Evolutionary conservation across 1,284 basidiomycete species (phyloP).

Genomic region (Fomitopsis pinicola): DNA sequence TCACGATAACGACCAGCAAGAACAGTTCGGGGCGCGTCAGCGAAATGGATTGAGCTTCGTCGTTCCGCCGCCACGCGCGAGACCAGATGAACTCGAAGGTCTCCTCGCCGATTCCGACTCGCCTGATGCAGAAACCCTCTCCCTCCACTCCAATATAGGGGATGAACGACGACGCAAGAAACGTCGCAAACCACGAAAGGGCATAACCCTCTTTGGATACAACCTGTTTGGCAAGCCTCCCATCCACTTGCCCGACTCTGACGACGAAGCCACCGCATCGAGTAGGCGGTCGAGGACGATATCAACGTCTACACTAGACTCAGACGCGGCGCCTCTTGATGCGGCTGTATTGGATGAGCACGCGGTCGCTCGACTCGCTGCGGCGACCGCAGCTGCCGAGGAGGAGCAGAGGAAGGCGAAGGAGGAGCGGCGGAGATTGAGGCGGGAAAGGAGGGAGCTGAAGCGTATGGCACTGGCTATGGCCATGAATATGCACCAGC

Average conservation of each 20-base stretch:
- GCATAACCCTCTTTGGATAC: conserved; percentile 57
- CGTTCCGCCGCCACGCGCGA: conserved; percentile 36
- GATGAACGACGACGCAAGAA: conserved; percentile 28
- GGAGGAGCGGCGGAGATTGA: conserved; percentile 41
- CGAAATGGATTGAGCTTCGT: conserved; percentile 21
- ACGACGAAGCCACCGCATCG: conserved; percentile 31
- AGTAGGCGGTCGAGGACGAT: conserved; percentile 18
- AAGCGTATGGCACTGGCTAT: conserved; percentile 37
- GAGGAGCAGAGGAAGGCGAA: conserved; percentile 39
- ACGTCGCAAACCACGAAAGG: conserved; percentile 30
- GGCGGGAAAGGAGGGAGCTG: conserved; percentile 44
- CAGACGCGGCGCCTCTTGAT: conserved; percentile 62
- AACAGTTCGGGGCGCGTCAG: conserved; percentile 17
- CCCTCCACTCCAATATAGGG: conserved; percentile 62
- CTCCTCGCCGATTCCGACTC: conserved; percentile 44
- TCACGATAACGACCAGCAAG: conserved; percentile 11
- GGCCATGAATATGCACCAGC: conserved; percentile 30
- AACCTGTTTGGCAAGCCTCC: conserved; percentile 58
- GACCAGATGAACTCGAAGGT: conserved; percentile 56
- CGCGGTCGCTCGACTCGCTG: conserved; percentile 33
- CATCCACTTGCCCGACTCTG: conserved; percentile 54
- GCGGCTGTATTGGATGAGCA: conserved; percentile 46
- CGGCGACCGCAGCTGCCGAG: conserved; percentile 31
- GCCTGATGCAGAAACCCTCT: conserved; percentile 58
- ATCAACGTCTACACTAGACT: conserved; percentile 55